Percentiles rank a stretch among this genome's conserved stretches.
These are phyloP conservation scores for Beauveria sp. DNA, from an alignment of 2,329 filamentous ascomycete genomes.

Conservation along the genomic window DNA sequence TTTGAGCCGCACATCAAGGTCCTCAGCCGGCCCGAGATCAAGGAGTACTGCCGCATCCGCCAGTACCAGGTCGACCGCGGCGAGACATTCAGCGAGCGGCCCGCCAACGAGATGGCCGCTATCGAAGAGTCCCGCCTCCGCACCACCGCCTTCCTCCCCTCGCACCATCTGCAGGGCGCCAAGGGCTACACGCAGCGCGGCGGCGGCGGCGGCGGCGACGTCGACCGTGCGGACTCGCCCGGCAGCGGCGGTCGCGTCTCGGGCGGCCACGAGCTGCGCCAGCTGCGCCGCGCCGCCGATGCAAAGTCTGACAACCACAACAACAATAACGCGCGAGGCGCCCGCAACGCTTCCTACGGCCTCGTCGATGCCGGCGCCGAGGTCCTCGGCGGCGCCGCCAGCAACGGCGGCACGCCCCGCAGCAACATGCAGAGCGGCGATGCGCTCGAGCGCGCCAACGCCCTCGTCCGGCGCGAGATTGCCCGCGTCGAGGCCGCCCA, in stretches of 20 bases:
- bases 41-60: slow-evolving; percentile 56
- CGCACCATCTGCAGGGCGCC: slow-evolving; percentile 2
- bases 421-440: slow-evolving; percentile 14
- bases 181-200: slow-evolving; percentile 14
- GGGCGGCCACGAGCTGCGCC: slow-evolving; percentile 33
- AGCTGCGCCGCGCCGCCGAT: slow-evolving; percentile 34
- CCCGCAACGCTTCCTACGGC: slow-evolving; percentile 20
- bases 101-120: slow-evolving; percentile 43
- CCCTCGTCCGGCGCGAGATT: slow-evolving; percentile 44
- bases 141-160: slow-evolving; percentile 21
- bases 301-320: slow-evolving; percentile 15
- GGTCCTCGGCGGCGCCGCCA: not conserved
- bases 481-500: slow-evolving; percentile 43
- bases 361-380: slow-evolving; percentile 4
- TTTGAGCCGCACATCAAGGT: slow-evolving; percentile 48
- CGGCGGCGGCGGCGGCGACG: not conserved
- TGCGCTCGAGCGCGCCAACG: slow-evolving; percentile 39
- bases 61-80: slow-evolving; percentile 49
- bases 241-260: slow-evolving; percentile 1
- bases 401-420: slow-evolving; percentile 12
- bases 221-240: not conserved
- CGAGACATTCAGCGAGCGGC: slow-evolving; percentile 40
- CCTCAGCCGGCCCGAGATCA: slow-evolving; percentile 47
- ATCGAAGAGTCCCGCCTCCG: slow-evolving; percentile 43
- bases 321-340: slow-evolving; percentile 16